These are phyloP conservation scores for Kwoniella newhampshirensis DNA, from an alignment of 768 basidiomycete species.

Conservation along the genomic window DNA sequence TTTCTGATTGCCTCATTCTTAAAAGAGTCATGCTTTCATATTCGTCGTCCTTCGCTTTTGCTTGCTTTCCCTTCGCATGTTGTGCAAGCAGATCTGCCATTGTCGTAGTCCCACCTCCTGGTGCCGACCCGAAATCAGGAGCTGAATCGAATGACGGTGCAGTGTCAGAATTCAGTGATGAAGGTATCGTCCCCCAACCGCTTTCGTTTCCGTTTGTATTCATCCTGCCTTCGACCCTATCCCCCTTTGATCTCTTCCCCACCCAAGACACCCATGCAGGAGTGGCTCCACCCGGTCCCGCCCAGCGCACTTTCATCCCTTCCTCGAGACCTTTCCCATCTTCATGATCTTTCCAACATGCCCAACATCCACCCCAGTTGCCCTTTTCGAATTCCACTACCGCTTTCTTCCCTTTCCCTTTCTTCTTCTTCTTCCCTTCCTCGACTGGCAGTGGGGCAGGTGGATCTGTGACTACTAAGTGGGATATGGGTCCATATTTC, in stretches of 20 bases:
- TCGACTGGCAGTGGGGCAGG: constrained; percentile 4
- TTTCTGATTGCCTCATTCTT: constrained; percentile 47
- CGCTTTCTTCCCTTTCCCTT: constrained; percentile 35
- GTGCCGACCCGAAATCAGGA: constrained; percentile 21
- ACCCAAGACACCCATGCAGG: constrained; percentile 47
- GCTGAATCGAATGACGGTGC: constrained; percentile 30
- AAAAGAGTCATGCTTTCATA: constrained; percentile 52
- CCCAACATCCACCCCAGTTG: constrained; percentile 51
- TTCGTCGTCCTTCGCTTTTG: constrained; percentile 21
- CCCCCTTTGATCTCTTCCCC: constrained; percentile 19
- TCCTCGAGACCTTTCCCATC: constrained; percentile 20
- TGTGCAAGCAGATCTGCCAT: constrained; percentile 34
- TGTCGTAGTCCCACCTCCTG: constrained; percentile 10
- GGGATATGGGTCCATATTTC: constrained; percentile 44
- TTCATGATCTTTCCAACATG: constrained; percentile 45
- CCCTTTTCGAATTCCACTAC: constrained; percentile 45
- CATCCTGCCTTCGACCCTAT: not conserved
- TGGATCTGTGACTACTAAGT: constrained; percentile 34
- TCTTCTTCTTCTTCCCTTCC: constrained; percentile 28
- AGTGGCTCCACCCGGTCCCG: constrained; percentile 24
- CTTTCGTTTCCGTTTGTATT: not conserved
- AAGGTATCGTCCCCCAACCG: not conserved
- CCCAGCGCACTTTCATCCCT: constrained; percentile 46
- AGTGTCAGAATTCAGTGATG: not conserved
- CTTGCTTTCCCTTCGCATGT: constrained; percentile 22